Percentiles rank a stretch among this genome's conserved stretches.
These are phyloP conservation scores for Xylariaceae sp. DNA, from an alignment of 2,329 filamentous ascomycete genomes.

Conservation along the genomic window DNA sequence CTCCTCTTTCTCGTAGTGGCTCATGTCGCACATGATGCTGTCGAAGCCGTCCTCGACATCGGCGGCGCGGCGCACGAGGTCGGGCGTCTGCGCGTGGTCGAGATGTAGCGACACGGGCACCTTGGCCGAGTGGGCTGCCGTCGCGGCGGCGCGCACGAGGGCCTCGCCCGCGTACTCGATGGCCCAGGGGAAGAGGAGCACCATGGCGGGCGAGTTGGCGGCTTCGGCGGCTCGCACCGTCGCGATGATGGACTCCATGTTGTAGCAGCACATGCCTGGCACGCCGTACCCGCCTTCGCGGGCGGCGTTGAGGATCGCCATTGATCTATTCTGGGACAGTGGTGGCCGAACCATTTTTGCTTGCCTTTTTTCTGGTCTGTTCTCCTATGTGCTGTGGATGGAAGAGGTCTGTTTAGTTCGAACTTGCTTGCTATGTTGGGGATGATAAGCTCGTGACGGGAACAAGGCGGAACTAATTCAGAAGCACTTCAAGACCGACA, in stretches of 20 bases:
- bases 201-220: constrained; percentile 71
- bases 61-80: constrained; percentile 66
- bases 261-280: constrained; percentile 69
- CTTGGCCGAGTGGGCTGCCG: constrained; percentile 60
- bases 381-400: background rate
- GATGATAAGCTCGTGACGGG: background rate
- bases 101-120: constrained; percentile 70
- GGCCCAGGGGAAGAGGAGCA: constrained; percentile 78
- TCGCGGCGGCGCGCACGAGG: constrained; percentile 62
- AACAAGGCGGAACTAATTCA: no score
- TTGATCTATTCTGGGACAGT: constrained; percentile 56
- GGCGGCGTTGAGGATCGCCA: constrained; percentile 64
- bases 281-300: constrained; percentile 63
- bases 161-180: constrained; percentile 67
- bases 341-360: constrained; percentile 46
- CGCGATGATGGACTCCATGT: constrained; percentile 73
- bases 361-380: constrained; percentile 2
- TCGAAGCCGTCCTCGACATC: constrained; percentile 68
- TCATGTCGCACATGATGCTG: constrained; percentile 80
- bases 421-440: background rate
- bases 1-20: constrained; percentile 73
- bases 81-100: constrained; percentile 70
- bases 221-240: constrained; percentile 73
- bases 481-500: background rate
- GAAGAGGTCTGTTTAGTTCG: background rate